Evolutionary conservation across 257 asterid species (phyloP), one percentile per base, ranked within the genome.

Genomic region (Catharanthus roseus): DNA sequence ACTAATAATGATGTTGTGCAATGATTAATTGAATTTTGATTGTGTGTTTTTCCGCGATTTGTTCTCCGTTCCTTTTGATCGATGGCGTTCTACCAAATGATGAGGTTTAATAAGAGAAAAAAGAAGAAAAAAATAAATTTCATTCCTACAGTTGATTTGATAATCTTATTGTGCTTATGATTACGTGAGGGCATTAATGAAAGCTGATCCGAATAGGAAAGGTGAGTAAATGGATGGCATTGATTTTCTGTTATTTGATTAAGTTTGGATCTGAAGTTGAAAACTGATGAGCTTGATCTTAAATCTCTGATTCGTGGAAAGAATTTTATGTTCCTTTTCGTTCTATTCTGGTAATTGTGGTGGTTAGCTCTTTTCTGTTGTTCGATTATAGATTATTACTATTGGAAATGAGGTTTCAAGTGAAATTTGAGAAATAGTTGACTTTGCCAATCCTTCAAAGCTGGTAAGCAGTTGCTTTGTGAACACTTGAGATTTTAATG

Each of bases 191-290:
- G 65, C 26, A 6, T 60, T 33, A 36, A 15, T 69, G n/a, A 53
- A n/a, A 54, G 60, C 10, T 69, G 39, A 2, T 57, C 55, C 5
- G 18, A 18, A 16, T 61, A 33, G 67, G 28, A 34, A n/a, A 16
- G 45, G 28, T 28, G 1, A 19, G 67, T 34, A 41, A 19, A 38
- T 11, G 18, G 65, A 34, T 57, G 64, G 29, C 31, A 28, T 34
- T 62, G 19, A 26, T 31, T 62, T 72, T 33, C 5, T 47, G 42
- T 33, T 33, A 34, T 72, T 47, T 15, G 69, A n/a, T 72, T 45
- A 51, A 16, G n/a, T 34, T 15, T 57, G 41, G 23, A 74, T 67
- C 56, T 67, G 70, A 4, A 62, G 51, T 61, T 13, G 62, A 26
- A 42, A 9, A 54, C 15, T 15, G 19, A 26, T 15, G 72, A 42